Percentiles rank a stretch among this genome's conserved stretches.
phyloP scores from a whole-genome alignment of 345 rosid species.

The Eucalyptus sp. region DNA sequence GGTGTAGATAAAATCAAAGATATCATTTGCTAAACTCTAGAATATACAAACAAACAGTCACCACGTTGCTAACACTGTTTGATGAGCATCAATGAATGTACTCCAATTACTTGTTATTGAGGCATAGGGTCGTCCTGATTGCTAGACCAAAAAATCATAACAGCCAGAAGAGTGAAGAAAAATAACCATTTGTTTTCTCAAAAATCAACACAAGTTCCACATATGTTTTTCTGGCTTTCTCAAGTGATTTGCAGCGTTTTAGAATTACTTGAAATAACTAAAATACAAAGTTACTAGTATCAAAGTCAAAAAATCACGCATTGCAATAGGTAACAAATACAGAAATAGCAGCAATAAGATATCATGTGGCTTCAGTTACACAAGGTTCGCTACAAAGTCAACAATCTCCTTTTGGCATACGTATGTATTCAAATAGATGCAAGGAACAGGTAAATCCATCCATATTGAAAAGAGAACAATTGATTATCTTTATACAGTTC shows the following conservation, averaged over 20 bases:
- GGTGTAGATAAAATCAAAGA: neutral
- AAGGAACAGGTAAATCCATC: neutral
- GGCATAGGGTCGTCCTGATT: neutral
- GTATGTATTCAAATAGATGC: neutral
- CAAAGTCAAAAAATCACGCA: neutral
- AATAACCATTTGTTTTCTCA: neutral
- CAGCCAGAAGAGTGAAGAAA: neutral
- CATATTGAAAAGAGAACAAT: neutral
- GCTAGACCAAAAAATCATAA: neutral
- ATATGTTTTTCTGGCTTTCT: neutral
- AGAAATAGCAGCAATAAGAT: neutral
- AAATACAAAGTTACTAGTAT: neutral
- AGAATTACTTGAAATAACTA: neutral
- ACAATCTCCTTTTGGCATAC: neutral
- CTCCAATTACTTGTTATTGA: neutral
- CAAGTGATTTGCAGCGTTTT: neutral
- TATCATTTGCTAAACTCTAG: neutral
- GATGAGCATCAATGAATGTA: neutral
- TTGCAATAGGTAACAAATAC: neutral
- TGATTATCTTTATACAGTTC: neutral
- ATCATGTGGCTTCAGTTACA: neutral
- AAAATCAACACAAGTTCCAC: neutral
- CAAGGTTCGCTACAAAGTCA: neutral
- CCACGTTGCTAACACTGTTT: neutral
- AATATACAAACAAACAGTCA: neutral